Evolutionary conservation across 2,329 filamentous ascomycete genomes (phyloP).

Genomic region (Fusarium keratoplasticum): DNA sequence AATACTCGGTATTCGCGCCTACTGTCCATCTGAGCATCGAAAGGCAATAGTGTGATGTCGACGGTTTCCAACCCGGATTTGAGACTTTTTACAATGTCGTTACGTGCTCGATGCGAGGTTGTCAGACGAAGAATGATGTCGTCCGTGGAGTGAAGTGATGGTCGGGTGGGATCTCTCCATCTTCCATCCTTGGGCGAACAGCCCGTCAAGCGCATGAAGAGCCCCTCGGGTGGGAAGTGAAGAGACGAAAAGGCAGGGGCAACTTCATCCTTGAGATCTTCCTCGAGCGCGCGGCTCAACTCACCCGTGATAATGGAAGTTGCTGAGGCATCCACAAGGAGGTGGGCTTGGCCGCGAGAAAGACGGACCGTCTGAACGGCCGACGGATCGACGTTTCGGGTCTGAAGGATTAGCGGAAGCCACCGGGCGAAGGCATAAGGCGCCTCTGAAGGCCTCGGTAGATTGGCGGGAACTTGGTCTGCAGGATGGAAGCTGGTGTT

Average conservation of each 20-base stretch:
- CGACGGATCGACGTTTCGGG: conserved; percentile 43
- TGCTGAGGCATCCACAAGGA: conserved; percentile 46
- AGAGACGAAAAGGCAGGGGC: conserved; percentile 39
- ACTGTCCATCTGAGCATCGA: conserved; percentile 52
- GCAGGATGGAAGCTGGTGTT: conserved; percentile 18
- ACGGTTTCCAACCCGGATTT: conserved; percentile 32
- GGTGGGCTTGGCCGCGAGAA: conserved; percentile 42
- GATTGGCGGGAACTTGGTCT: background rate
- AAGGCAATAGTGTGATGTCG: conserved; percentile 55
- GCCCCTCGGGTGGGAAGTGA: conserved; percentile 47
- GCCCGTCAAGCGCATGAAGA: conserved; percentile 57
- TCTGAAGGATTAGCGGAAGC: conserved; percentile 53
- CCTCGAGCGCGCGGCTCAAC: conserved; percentile 6
- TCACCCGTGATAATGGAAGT: conserved; percentile 43
- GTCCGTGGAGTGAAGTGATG: conserved; percentile 44
- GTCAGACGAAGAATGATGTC: conserved; percentile 53
- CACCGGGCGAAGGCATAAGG: conserved; percentile 56
- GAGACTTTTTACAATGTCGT: conserved; percentile 46
- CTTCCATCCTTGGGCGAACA: conserved; percentile 58
- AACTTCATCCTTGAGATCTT: conserved; percentile 42
- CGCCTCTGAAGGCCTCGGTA: conserved; percentile 32
- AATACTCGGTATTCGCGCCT: conserved; percentile 57
- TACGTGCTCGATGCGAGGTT: conserved; percentile 52
- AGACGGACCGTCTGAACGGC: conserved; percentile 47
- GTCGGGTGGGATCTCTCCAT: conserved; percentile 31